Evolutionary conservation across 345 rosid genomes (phyloP).

Genomic region (Eutrema yunnanense): DNA sequence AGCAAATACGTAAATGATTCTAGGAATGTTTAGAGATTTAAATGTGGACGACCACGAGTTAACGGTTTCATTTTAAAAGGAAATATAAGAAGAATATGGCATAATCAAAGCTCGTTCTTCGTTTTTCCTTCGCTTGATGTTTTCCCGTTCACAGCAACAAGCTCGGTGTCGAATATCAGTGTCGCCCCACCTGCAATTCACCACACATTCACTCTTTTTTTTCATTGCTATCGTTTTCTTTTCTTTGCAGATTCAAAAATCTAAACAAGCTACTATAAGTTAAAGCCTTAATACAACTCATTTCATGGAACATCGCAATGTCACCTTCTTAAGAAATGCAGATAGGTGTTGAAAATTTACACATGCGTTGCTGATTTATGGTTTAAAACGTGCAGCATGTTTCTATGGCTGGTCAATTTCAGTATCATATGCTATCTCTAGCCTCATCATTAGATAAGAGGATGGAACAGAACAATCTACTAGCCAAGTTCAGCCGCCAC

Average conservation of each 20-base stretch:
- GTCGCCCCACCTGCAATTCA: conserved; percentile 77
- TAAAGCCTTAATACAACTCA: neutral
- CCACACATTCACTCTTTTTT: neutral
- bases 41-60: neutral
- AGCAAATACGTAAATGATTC: neutral
- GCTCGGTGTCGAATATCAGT: conserved; percentile 78
- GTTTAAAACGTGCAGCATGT: neutral
- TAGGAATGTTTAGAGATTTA: neutral
- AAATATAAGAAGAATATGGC: neutral
- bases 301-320: neutral
- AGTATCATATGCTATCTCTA: neutral
- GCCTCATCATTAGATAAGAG: neutral
- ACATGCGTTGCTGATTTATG: neutral
- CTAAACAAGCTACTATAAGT: neutral
- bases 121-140: conserved; percentile 34
- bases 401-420: neutral
- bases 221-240: neutral
- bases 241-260: neutral
- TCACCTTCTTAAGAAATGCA: neutral
- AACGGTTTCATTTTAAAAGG: neutral
- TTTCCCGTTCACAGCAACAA: conserved; percentile 75
- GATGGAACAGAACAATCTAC: neutral
- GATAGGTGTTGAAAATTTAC: neutral
- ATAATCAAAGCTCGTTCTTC: conserved; percentile 24
- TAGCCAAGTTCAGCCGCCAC: neutral